Evolutionary conservation across 768 basidiomycete species (phyloP).

Genomic region (Panaeolus papilionaceus): DNA sequence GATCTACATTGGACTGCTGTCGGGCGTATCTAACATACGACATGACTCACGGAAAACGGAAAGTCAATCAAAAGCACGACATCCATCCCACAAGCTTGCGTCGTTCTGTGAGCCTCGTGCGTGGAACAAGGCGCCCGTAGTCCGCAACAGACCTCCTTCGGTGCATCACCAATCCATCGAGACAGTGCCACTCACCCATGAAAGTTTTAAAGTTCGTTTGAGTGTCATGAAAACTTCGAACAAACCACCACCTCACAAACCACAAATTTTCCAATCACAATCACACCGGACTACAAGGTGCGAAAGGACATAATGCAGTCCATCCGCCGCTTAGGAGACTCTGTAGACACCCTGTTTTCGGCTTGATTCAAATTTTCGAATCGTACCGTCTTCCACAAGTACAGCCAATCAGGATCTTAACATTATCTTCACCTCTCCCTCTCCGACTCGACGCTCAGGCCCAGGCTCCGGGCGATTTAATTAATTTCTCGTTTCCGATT

Average conservation of each 20-base stretch:
- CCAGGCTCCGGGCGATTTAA: slow-evolving; percentile 7
- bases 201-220: background rate
- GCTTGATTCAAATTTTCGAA: background rate
- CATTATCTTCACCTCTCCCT: background rate
- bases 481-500: slow-evolving; percentile 11
- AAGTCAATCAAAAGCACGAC: slow-evolving; percentile 7
- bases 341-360: background rate
- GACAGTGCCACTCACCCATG: background rate
- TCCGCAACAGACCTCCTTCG: background rate
- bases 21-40: slow-evolving; percentile 6
- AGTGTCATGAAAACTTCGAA: background rate
- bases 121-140: slow-evolving; percentile 1
- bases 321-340: background rate
- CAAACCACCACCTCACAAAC: background rate
- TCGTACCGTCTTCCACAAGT: background rate
- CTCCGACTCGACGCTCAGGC: slow-evolving; percentile 8
- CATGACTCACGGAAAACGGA: slow-evolving; percentile 5
- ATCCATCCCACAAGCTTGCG: background rate
- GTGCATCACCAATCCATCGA: background rate
- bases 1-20: slow-evolving; percentile 11
- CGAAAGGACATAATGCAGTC: background rate
- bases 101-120: background rate
- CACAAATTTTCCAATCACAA: background rate
- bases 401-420: background rate
- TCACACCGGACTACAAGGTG: no score